A percentile compares a stretch with the other conserved stretches of the same genome.
phyloP scores from a whole-genome alignment of 225 moss, liverwort and hornwort genomes.

The Neckera pumila region DNA sequence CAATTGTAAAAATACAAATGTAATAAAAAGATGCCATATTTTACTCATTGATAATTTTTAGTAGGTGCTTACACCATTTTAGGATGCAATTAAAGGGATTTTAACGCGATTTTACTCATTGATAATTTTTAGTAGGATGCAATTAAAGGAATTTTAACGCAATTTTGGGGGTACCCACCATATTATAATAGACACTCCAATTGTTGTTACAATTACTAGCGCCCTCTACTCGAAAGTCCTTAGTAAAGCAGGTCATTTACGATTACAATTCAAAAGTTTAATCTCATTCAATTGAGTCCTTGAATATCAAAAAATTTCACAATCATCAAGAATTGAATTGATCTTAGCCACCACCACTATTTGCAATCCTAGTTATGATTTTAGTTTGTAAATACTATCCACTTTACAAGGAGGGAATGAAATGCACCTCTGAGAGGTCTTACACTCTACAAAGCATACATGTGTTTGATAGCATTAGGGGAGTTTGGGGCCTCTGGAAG shows the following conservation, averaged over 20 bases:
- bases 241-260: neutral
- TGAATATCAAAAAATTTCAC: neutral
- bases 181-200: neutral
- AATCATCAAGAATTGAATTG: neutral
- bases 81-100: too few relatives aligned
- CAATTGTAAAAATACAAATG: too few relatives aligned
- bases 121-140: too few relatives aligned
- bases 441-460: neutral
- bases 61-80: too few relatives aligned
- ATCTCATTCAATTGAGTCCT: neutral
- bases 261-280: neutral
- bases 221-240: accelerated
- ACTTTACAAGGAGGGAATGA: accelerated
- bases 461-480: too few relatives aligned
- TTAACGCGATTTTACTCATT: too few relatives aligned
- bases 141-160: too few relatives aligned
- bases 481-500: too few relatives aligned
- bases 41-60: too few relatives aligned
- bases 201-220: neutral
- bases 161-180: too few relatives aligned
- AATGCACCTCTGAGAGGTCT: accelerated
- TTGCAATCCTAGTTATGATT: neutral
- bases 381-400: accelerated
- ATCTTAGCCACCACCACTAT: neutral
- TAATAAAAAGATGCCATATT: too few relatives aligned